A percentile compares a stretch with the other conserved stretches of the same genome.
phyloP scores from a whole-genome alignment of 345 rosid genomes.

The Lepidium didymum region DNA sequence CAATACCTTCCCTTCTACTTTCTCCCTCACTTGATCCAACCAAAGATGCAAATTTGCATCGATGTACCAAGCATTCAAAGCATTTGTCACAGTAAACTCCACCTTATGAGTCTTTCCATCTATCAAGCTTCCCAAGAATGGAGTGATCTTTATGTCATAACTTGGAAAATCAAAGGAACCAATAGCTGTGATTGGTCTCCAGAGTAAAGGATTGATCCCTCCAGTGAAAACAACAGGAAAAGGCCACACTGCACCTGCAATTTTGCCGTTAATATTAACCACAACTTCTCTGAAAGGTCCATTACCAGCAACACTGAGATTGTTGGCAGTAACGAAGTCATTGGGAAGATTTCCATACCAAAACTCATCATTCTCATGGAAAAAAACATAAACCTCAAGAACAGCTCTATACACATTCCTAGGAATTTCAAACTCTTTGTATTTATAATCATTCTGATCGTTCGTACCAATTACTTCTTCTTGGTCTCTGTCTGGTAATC shows the following conservation, averaged over 20 bases:
- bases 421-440: conserved; percentile 55
- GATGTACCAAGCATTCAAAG: conserved; percentile 74
- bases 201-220: conserved; percentile 72
- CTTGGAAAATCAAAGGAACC: conserved; percentile 87
- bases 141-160: conserved; percentile 78
- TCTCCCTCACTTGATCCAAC: conserved; percentile 42
- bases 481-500: conserved; percentile 4
- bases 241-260: conserved; percentile 78
- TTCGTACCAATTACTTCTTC: not conserved
- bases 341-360: conserved; percentile 71
- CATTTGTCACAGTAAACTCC: conserved; percentile 64
- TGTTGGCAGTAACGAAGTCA: conserved; percentile 59
- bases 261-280: conserved; percentile 57
- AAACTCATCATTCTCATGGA: conserved; percentile 88
- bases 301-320: conserved; percentile 53
- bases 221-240: conserved; percentile 87
- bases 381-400: conserved; percentile 83
- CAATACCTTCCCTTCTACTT: conserved; percentile 54
- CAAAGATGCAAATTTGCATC: conserved; percentile 94
- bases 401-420: conserved; percentile 81
- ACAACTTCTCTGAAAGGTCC: conserved; percentile 92
- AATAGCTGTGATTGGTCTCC: conserved; percentile 76
- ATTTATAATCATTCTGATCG: conserved; percentile 30
- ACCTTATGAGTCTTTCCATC: conserved; percentile 60
- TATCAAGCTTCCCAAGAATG: conserved; percentile 51